Percentiles rank a stretch among this genome's conserved stretches.
These are phyloP conservation scores for Suillus ampliporus DNA, from an alignment of 768 basidiomycete genomes.

Conservation along the genomic window DNA sequence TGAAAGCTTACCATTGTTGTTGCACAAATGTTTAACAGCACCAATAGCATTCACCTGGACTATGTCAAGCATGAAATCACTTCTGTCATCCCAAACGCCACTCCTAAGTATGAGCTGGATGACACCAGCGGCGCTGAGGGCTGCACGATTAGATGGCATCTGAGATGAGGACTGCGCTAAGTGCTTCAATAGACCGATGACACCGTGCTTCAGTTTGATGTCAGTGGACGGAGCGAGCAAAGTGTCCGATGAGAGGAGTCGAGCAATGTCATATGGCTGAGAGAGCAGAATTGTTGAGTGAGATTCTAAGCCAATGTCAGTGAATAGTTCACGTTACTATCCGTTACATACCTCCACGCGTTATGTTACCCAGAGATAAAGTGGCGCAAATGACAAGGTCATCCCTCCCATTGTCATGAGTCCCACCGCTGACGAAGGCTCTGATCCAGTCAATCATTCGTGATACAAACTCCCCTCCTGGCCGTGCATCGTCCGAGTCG, in stretches of 20 bases:
- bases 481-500: conserved; percentile 54
- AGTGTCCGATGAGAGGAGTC: conserved; percentile 58
- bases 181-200: conserved; percentile 87
- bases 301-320: conserved; percentile 48
- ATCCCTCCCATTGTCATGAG: conserved; percentile 50
- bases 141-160: conserved; percentile 59
- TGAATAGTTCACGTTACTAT: conserved; percentile 9
- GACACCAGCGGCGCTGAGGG: conserved; percentile 66
- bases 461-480: conserved; percentile 74
- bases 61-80: conserved; percentile 82
- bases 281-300: conserved; percentile 66
- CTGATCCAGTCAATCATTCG: conserved; percentile 81
- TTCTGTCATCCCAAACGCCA: conserved; percentile 69
- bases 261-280: conserved; percentile 67
- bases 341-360: conserved; percentile 65
- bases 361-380: conserved; percentile 82
- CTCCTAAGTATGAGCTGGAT: conserved; percentile 65
- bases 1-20: conserved; percentile 61
- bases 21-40: conserved; percentile 87
- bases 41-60: conserved; percentile 90
- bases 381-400: conserved; percentile 86
- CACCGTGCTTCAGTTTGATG: conserved; percentile 88
- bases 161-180: conserved; percentile 73
- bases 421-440: conserved; percentile 50
- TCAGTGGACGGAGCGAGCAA: conserved; percentile 64